These are phyloP conservation scores for Nidula microcarpa DNA, from an alignment of 768 basidiomycete genomes.

Conservation along the genomic window DNA sequence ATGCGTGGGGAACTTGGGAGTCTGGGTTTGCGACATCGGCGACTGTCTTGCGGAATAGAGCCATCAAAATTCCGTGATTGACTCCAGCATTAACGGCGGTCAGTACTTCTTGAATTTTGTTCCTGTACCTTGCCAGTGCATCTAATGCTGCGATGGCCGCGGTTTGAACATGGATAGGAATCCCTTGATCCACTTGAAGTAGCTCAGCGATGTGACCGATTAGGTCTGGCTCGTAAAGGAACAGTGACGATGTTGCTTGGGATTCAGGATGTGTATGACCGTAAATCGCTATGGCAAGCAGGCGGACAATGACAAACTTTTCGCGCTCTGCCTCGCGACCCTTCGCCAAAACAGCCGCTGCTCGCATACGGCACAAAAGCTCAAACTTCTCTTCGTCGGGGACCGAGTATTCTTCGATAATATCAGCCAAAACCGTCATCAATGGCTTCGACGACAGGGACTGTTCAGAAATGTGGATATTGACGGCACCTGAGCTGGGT, in stretches of 20 bases:
- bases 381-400: slow-evolving; percentile 87
- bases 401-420: slow-evolving; percentile 61
- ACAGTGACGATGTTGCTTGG: slow-evolving; percentile 75
- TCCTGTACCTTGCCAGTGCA: slow-evolving; percentile 81
- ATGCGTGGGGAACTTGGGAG: slow-evolving; percentile 66
- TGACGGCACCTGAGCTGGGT: slow-evolving; percentile 47
- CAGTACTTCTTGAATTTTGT: slow-evolving; percentile 81
- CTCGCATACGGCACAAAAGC: slow-evolving; percentile 80
- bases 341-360: slow-evolving; percentile 64
- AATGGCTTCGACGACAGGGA: slow-evolving; percentile 56
- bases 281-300: slow-evolving; percentile 88
- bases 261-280: slow-evolving; percentile 82
- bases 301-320: slow-evolving; percentile 76
- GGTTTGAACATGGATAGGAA: slow-evolving; percentile 73
- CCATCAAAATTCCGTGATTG: slow-evolving; percentile 93
- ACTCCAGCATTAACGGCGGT: slow-evolving; percentile 92
- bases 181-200: slow-evolving; percentile 72
- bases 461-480: slow-evolving; percentile 59
- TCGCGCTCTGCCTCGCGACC: slow-evolving; percentile 62
- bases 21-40: slow-evolving; percentile 64
- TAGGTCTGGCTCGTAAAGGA: slow-evolving; percentile 94
- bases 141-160: slow-evolving; percentile 90
- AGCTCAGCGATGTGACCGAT: slow-evolving; percentile 87
- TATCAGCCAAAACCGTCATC: slow-evolving; percentile 77
- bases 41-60: slow-evolving; percentile 79